phyloP scores from a whole-genome alignment of 495 filamentous ascomycete genomes.

The Astrothelium macrocarpum region DNA sequence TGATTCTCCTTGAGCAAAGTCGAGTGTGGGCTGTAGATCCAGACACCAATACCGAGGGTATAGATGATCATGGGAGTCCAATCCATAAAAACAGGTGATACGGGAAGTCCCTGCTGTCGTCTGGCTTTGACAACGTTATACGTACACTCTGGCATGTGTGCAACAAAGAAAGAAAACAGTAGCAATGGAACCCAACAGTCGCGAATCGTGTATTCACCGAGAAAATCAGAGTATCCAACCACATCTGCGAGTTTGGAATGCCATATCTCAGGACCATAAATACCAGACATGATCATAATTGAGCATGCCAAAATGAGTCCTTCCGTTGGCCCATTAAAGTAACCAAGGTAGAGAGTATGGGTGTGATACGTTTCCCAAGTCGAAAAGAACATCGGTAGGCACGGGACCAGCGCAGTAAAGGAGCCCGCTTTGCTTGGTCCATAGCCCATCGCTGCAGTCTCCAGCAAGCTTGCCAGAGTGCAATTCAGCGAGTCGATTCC shows the following conservation, averaged over 20 bases:
- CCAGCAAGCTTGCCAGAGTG: slow-evolving; percentile 77
- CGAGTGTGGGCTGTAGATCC: slow-evolving; percentile 83
- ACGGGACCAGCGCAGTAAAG: slow-evolving; percentile 84
- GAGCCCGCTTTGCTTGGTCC: slow-evolving; percentile 73
- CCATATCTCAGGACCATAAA: slow-evolving; percentile 85
- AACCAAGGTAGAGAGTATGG: slow-evolving; percentile 91
- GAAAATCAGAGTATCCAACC: slow-evolving; percentile 48
- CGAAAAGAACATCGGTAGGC: slow-evolving; percentile 96
- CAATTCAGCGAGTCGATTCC: slow-evolving; percentile 98
- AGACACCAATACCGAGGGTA: slow-evolving; percentile 60
- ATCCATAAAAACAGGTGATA: slow-evolving; percentile 81
- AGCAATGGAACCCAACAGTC: slow-evolving; percentile 85
- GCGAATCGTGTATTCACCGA: slow-evolving; percentile 58
- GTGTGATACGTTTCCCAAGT: slow-evolving; percentile 99
- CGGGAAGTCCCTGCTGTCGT: slow-evolving; percentile 57
- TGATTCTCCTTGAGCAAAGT: slow-evolving; percentile 69
- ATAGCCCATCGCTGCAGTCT: slow-evolving; percentile 84
- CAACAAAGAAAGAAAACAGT: slow-evolving; percentile 57
- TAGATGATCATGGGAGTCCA: slow-evolving; percentile 87
- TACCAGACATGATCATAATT: slow-evolving; percentile 77
- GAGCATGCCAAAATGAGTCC: slow-evolving; percentile 79
- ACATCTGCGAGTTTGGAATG: slow-evolving; percentile 57
- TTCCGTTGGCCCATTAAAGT: slow-evolving; percentile 93
- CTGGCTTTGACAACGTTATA: slow-evolving; percentile 73
- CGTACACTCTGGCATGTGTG: slow-evolving; percentile 72